Evolutionary conservation across 345 rosid genomes (phyloP).

Genomic region (Anastatica hierochuntica): DNA sequence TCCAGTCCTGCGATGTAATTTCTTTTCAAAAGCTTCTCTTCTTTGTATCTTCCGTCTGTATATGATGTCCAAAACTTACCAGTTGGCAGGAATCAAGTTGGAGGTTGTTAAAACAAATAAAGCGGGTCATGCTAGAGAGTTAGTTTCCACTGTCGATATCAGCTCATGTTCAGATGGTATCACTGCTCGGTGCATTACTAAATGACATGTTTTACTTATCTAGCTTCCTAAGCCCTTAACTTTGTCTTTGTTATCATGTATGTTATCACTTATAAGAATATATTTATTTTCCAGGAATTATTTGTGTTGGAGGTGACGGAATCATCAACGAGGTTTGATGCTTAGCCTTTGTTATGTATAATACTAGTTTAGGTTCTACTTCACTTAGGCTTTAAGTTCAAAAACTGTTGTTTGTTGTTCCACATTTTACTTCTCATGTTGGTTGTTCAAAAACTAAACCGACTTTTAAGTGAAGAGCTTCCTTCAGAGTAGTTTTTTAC

Average conservation of each 20-base stretch:
- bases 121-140: slow-evolving; percentile 83
- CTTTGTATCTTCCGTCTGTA: neutral
- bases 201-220: slow-evolving; percentile 1
- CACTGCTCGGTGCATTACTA: slow-evolving; percentile 12
- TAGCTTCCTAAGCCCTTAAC: too few relatives aligned
- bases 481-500: too few relatives aligned
- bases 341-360: slow-evolving; percentile 2
- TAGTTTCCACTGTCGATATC: slow-evolving; percentile 83
- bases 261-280: slow-evolving; percentile 12
- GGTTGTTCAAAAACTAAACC: too few relatives aligned
- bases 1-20: too few relatives aligned
- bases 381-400: slow-evolving; percentile 3
- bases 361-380: neutral
- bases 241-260: too few relatives aligned
- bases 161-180: slow-evolving; percentile 89
- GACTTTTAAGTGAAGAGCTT: too few relatives aligned
- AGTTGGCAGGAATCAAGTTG: slow-evolving; percentile 95
- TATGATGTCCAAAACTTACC: slow-evolving; percentile 29
- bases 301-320: slow-evolving; percentile 98
- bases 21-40: too few relatives aligned
- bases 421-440: too few relatives aligned
- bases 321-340: slow-evolving; percentile 86
- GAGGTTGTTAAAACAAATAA: slow-evolving; percentile 85
- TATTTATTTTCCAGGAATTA: slow-evolving; percentile 54
- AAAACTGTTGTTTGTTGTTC: too few relatives aligned